Conservation (phyloP, 768 basidiomycete genomes). For the Agaricus subrufescens region DNA sequence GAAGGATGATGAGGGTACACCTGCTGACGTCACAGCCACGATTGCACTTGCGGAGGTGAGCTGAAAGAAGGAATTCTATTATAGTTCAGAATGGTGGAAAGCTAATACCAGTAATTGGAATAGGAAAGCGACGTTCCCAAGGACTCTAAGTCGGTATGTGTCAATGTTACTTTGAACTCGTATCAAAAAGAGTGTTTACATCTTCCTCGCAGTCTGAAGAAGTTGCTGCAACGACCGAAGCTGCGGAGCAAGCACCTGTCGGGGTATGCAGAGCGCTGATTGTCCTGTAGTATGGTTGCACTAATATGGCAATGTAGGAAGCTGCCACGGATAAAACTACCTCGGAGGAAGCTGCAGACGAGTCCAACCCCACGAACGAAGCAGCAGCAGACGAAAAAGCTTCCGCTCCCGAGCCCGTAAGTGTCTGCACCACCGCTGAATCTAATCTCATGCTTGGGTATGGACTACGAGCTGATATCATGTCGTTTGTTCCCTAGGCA, state of each 20-base stretch:
- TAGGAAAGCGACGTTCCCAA: constrained; percentile 25
- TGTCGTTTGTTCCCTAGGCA: neutral
- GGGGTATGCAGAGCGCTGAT: neutral
- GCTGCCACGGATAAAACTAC: neutral
- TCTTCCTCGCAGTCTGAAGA: neutral
- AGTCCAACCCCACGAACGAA: too few relatives aligned
- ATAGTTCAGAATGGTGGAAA: constrained; percentile 1
- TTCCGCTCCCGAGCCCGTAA: neutral
- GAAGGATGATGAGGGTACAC: constrained; percentile 36
- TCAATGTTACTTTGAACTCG: neutral
- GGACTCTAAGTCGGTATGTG: constrained; percentile 21
- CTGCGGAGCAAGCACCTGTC: constrained; percentile 5
- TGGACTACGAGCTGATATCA: neutral
- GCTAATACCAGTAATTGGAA: neutral
- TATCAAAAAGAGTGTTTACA: neutral
- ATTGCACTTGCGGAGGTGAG: constrained; percentile 27
- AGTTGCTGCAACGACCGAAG: neutral
- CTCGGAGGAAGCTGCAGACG: neutral
- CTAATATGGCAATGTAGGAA: neutral
- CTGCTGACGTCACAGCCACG: constrained; percentile 30
- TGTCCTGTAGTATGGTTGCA: neutral
- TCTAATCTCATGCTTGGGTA: neutral
- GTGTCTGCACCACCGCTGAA: neutral
- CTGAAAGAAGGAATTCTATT: neutral
- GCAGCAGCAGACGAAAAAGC: neutral